Evolutionary conservation across 2,329 filamentous ascomycete genomes (phyloP).

Genomic region (Fusarium albosuccineum): DNA sequence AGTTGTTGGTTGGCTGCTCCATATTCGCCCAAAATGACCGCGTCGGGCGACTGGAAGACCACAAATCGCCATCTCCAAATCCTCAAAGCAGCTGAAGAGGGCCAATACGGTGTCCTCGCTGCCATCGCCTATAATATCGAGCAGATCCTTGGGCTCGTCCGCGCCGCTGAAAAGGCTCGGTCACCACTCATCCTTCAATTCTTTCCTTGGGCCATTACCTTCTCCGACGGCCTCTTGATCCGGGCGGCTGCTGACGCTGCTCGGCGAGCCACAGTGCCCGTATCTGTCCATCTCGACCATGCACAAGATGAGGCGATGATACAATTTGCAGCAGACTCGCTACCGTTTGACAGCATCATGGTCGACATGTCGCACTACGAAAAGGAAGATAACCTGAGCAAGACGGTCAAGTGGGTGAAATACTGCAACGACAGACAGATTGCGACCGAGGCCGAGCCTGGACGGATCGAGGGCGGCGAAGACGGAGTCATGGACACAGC

Average conservation of each 20-base stretch:
- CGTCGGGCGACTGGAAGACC: not conserved
- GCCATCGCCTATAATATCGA: slow-evolving; percentile 71
- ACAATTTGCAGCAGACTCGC: not conserved
- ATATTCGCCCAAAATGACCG: not conserved
- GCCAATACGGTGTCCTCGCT: slow-evolving; percentile 16
- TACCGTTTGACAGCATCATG: not conserved
- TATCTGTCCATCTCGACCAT: not conserved
- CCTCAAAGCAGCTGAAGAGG: slow-evolving; percentile 13
- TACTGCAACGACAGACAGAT: slow-evolving; percentile 15
- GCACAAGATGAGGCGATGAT: not conserved
- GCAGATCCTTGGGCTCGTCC: slow-evolving; percentile 74
- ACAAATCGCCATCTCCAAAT: slow-evolving; percentile 5
- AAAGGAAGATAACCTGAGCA: slow-evolving; percentile 49
- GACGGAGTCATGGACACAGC: slow-evolving; percentile 66
- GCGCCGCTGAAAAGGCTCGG: slow-evolving; percentile 75
- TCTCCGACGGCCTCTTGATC: not conserved
- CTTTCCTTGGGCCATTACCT: not conserved
- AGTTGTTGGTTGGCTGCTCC: too few species aligned
- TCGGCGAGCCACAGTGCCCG: not conserved
- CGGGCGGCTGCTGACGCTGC: not conserved
- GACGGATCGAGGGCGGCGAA: slow-evolving; percentile 48
- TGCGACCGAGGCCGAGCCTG: slow-evolving; percentile 20
- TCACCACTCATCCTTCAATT: slow-evolving; percentile 58
- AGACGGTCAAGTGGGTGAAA: slow-evolving; percentile 6
- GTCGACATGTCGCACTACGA: not conserved